Conservation (phyloP, 164 flowering plant genomes). For the Warburgia ugandensis region DNA sequence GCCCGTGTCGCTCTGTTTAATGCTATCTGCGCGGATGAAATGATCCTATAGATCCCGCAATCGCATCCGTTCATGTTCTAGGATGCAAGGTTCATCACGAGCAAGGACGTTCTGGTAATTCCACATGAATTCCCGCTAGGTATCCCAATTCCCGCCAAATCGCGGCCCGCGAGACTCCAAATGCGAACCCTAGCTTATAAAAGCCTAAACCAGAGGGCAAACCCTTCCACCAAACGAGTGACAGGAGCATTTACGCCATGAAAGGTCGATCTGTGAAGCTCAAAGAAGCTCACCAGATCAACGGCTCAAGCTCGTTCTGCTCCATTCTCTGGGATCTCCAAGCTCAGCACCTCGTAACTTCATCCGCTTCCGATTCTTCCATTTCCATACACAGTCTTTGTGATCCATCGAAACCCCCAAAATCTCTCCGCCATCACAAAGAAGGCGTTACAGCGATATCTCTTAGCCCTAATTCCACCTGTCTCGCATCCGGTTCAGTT, state of each 20-base stretch:
- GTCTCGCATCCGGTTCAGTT: constrained; percentile 91
- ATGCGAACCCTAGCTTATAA: not conserved
- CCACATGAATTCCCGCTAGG: not conserved
- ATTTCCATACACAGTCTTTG: constrained; percentile 59
- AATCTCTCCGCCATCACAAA: constrained; percentile 57
- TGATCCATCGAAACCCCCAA: constrained; percentile 37
- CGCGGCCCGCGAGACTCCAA: not conserved
- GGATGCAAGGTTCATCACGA: not conserved
- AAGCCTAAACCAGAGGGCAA: too few species aligned
- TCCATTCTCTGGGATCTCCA: constrained; percentile 61
- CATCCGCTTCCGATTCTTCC: constrained; percentile 60
- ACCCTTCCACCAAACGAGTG: too few species aligned
- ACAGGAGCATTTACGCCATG: too few species aligned
- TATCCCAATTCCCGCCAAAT: constrained; percentile 2
- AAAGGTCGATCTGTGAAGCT: constrained; percentile 69
- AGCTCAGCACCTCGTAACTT: constrained; percentile 64
- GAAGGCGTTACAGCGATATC: constrained; percentile 85
- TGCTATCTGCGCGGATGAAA: too few species aligned
- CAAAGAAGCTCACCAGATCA: constrained; percentile 68
- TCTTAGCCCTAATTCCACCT: constrained; percentile 84
- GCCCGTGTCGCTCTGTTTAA: too few species aligned
- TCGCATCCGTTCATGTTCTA: too few species aligned
- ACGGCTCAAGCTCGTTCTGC: constrained; percentile 39
- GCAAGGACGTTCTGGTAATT: not conserved
- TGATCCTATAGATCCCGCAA: too few species aligned